phyloP scores from a whole-genome alignment of 495 filamentous ascomycete species.

The Podospora tetraspora region DNA sequence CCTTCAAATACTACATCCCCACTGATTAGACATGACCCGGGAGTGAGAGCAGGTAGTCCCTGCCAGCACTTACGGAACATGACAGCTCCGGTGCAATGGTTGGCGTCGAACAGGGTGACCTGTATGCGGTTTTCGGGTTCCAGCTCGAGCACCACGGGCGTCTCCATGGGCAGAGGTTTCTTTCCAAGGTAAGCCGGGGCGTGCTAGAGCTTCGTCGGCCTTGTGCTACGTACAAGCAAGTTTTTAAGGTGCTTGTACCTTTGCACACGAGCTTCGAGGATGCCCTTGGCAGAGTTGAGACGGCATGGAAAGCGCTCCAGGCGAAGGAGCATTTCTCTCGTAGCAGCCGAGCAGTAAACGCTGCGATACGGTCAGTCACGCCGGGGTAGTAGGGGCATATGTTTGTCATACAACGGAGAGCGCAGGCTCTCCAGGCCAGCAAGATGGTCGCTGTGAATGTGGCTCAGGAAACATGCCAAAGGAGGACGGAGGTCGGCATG shows the following conservation, averaged over 20 bases:
- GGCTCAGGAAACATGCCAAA: conserved; percentile 83
- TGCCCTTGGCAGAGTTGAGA: conserved; percentile 71
- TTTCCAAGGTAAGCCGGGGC: conserved; percentile 20
- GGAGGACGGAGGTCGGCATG: conserved; percentile 53
- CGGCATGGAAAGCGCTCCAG: conserved; percentile 74
- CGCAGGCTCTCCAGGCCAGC: conserved; percentile 71
- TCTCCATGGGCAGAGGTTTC: conserved; percentile 81
- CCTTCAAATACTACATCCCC: conserved; percentile 65
- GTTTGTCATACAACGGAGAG: conserved; percentile 56
- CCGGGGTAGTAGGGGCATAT: not conserved
- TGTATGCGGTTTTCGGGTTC: conserved; percentile 59
- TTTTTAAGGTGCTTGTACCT: conserved; percentile 71
- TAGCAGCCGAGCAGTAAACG: conserved; percentile 84
- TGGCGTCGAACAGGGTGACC: conserved; percentile 85
- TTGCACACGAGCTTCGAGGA: conserved; percentile 63
- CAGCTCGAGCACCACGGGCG: conserved; percentile 72
- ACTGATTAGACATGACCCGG: not conserved
- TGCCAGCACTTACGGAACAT: conserved; percentile 60
- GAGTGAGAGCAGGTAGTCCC: not conserved
- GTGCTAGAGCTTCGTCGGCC: conserved; percentile 1
- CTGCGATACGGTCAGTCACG: conserved; percentile 21
- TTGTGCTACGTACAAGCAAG: conserved; percentile 45
- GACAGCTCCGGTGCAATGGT: conserved; percentile 86
- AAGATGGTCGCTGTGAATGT: conserved; percentile 91
- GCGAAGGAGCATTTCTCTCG: conserved; percentile 68